Conservation (phyloP, 371 early-diverging fungal genomes). For the Umbelopsis sp. region DNA sequence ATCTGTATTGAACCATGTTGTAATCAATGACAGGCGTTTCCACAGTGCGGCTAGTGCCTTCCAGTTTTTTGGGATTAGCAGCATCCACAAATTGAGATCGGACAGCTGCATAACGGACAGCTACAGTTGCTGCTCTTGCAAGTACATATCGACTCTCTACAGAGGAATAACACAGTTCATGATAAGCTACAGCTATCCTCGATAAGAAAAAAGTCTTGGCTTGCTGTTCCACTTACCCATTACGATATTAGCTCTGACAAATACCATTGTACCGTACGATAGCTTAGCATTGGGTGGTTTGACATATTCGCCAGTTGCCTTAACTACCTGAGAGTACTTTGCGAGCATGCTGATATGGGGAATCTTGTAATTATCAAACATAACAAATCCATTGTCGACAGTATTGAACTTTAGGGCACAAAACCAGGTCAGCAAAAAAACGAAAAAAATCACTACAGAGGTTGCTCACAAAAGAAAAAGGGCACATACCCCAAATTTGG, state of each 20-base stretch:
- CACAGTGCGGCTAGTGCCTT: slow-evolving; percentile 32
- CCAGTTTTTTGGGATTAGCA: slow-evolving; percentile 48
- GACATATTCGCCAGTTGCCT: slow-evolving; percentile 69
- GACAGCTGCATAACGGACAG: slow-evolving; percentile 77
- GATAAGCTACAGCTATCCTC: no score
- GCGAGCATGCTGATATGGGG: slow-evolving; percentile 77
- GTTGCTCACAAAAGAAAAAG: not conserved
- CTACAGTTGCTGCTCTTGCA: slow-evolving; percentile 82
- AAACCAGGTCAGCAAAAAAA: not conserved
- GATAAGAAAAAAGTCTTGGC: no score
- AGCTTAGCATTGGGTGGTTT: slow-evolving; percentile 80
- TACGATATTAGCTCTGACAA: slow-evolving; percentile 69
- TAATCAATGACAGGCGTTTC: slow-evolving; percentile 85
- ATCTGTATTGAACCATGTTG: slow-evolving; percentile 77
- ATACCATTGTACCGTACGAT: slow-evolving; percentile 83
- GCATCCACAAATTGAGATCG: slow-evolving; percentile 82
- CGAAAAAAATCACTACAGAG: slow-evolving; percentile 1
- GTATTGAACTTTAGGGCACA: slow-evolving; percentile 51
- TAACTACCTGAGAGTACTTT: slow-evolving; percentile 68
- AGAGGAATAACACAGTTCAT: no score
- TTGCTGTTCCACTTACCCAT: slow-evolving; percentile 32
- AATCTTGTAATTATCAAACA: slow-evolving; percentile 72
- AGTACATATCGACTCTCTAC: slow-evolving; percentile 57
- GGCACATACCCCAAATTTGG: slow-evolving; percentile 63
- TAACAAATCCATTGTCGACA: slow-evolving; percentile 86